phyloP scores from a whole-genome alignment of 352 stramenopile species.

The Phytopythium vexans region DNA sequence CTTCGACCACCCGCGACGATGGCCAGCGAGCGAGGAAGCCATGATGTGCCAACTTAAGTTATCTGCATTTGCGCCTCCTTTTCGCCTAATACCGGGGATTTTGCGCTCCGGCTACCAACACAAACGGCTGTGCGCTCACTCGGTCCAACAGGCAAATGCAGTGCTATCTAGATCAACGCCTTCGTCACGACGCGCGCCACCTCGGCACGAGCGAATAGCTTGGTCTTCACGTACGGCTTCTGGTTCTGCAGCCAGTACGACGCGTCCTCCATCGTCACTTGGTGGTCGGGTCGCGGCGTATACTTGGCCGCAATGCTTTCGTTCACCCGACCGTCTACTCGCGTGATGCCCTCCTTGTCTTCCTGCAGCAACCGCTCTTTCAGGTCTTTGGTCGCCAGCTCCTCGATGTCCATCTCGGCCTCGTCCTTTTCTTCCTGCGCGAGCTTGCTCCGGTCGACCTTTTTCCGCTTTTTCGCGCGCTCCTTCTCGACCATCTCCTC shows the following conservation, averaged over 20 bases:
- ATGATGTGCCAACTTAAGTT: too few relatives aligned
- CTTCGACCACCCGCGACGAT: too few relatives aligned
- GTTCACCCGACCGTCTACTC: conserved; percentile 79
- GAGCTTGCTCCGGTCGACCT: conserved; percentile 75
- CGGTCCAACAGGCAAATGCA: neutral
- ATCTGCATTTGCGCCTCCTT: too few relatives aligned
- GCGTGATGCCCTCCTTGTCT: conserved; percentile 66
- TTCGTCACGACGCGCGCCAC: conserved; percentile 83
- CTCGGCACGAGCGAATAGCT: conserved; percentile 82
- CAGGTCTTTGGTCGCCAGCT: conserved; percentile 78
- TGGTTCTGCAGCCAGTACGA: conserved; percentile 81
- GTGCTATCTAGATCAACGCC: conserved; percentile 42
- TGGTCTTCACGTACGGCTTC: conserved; percentile 78
- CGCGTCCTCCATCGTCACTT: conserved; percentile 82
- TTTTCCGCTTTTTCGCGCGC: conserved; percentile 84
- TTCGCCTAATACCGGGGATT: too few relatives aligned
- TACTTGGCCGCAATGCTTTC: conserved; percentile 66
- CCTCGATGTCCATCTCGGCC: conserved; percentile 83
- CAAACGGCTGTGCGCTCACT: neutral
- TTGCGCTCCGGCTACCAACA: too few relatives aligned
- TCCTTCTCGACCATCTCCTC: conserved; percentile 78
- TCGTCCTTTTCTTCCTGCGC: conserved; percentile 82
- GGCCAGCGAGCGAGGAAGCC: too few relatives aligned
- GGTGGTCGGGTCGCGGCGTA: conserved; percentile 43
- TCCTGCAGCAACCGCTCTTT: conserved; percentile 78